phyloP scores from a whole-genome alignment of 208 protist genomes.

The Borovskyia barvae region DNA sequence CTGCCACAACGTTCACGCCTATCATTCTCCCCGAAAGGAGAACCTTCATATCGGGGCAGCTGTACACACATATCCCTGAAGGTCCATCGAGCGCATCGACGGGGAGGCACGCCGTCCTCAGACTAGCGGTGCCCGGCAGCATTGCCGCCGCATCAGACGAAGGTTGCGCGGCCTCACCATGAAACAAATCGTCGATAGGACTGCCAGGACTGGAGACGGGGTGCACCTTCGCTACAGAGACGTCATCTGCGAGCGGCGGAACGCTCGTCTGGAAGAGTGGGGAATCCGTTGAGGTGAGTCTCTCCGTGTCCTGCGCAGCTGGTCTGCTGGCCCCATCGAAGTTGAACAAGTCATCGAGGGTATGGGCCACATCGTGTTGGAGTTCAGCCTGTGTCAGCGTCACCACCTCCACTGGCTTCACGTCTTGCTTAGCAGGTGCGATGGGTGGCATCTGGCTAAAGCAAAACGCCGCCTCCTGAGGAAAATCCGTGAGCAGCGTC shows the following conservation, averaged over 20 bases:
- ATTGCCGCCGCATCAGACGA: slow-evolving; percentile 3
- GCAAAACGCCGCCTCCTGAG: slow-evolving; percentile 65
- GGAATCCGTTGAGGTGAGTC: not conserved
- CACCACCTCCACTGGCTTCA: slow-evolving; percentile 64
- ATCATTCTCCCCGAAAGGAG: slow-evolving; percentile 29
- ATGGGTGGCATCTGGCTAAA: slow-evolving; percentile 88
- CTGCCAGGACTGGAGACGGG: not conserved
- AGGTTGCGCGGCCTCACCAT: slow-evolving; percentile 1
- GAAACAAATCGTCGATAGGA: slow-evolving; percentile 29
- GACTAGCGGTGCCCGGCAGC: not conserved
- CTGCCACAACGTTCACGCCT: slow-evolving; percentile 18
- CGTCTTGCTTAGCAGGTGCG: slow-evolving; percentile 13
- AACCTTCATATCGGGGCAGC: slow-evolving; percentile 52
- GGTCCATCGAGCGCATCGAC: not conserved
- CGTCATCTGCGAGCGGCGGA: not conserved
- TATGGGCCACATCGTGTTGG: slow-evolving; percentile 47
- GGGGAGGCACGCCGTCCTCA: not conserved
- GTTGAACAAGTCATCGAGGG: slow-evolving; percentile 75
- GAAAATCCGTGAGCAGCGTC: slow-evolving; percentile 73
- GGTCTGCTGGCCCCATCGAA: slow-evolving; percentile 31
- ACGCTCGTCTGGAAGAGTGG: not conserved
- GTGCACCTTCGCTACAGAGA: too few species aligned
- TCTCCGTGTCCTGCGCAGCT: not conserved
- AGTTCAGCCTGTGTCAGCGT: slow-evolving; percentile 44
- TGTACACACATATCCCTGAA: slow-evolving; percentile 34